Evolutionary conservation across 2,329 filamentous ascomycete species (phyloP).

Genomic region (Ambrosiella beaveri): DNA sequence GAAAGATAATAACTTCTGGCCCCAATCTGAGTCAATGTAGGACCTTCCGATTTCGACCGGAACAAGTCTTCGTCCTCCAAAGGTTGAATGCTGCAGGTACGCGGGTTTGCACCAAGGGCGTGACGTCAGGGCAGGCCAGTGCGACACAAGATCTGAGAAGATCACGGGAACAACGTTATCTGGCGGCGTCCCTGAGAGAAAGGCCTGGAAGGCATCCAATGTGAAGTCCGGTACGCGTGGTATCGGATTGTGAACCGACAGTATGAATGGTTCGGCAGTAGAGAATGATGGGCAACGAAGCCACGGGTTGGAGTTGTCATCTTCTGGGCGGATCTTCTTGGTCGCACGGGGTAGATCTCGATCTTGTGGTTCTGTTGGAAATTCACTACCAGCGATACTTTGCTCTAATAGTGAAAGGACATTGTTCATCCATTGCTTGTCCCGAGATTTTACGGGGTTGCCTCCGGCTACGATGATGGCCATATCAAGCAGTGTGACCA

Average conservation of each 20-base stretch:
- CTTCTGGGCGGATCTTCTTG: background rate
- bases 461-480: constrained; percentile 43
- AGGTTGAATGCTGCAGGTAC: constrained; percentile 59
- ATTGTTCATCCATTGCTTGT: constrained; percentile 11
- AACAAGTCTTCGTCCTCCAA: constrained; percentile 61
- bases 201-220: constrained; percentile 42
- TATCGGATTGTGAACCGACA: constrained; percentile 26
- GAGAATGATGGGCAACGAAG: constrained; percentile 7
- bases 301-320: background rate
- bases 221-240: constrained; percentile 28
- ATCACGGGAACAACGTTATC: constrained; percentile 41
- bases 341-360: constrained; percentile 5
- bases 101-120: constrained; percentile 53
- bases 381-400: background rate
- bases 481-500: constrained; percentile 54
- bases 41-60: constrained; percentile 74
- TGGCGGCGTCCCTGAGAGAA: constrained; percentile 29
- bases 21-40: constrained; percentile 76
- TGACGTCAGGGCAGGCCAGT: constrained; percentile 62
- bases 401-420: constrained; percentile 11
- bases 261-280: constrained; percentile 20
- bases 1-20: constrained; percentile 65
- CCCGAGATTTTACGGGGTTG: constrained; percentile 15
- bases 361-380: background rate
- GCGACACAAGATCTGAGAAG: constrained; percentile 43